Percentiles rank a stretch among this genome's conserved stretches.
Evolutionary conservation across 108 stramenopile genomes (phyloP).

Genomic region (Nannochloropsis gaditana): DNA sequence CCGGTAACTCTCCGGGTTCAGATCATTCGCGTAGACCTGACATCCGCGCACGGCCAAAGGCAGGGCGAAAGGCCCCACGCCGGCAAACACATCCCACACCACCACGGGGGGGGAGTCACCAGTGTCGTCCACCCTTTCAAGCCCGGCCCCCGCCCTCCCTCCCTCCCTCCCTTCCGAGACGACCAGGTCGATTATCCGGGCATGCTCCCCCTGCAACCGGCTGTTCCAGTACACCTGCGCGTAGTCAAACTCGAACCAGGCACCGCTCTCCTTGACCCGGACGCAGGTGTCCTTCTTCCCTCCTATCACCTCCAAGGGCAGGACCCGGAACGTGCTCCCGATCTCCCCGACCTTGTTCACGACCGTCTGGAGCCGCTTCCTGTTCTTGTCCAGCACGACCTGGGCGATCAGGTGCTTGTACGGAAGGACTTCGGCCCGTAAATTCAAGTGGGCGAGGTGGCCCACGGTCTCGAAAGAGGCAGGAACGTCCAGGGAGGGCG

Average conservation of each 20-base stretch:
- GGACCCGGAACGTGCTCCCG: slow-evolving; percentile 81
- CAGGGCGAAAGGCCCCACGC: slow-evolving; percentile 92
- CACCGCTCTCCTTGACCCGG: slow-evolving; percentile 76
- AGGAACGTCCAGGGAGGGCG: slow-evolving; percentile 23
- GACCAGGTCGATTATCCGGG: slow-evolving; percentile 64
- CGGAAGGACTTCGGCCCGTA: slow-evolving; percentile 72
- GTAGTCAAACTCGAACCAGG: slow-evolving; percentile 80
- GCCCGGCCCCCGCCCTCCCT: background rate
- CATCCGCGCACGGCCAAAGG: slow-evolving; percentile 63
- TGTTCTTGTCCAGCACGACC: slow-evolving; percentile 87
- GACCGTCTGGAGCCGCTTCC: slow-evolving; percentile 65
- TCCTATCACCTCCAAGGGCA: slow-evolving; percentile 92
- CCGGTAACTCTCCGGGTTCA: slow-evolving; percentile 74
- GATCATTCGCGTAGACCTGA: slow-evolving; percentile 74
- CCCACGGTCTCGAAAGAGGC: slow-evolving; percentile 82
- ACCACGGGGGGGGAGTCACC: slow-evolving; percentile 38
- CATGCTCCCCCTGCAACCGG: slow-evolving; percentile 72
- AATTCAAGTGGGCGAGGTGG: slow-evolving; percentile 89
- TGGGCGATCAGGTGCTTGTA: slow-evolving; percentile 80
- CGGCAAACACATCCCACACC: slow-evolving; percentile 88
- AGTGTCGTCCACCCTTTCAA: slow-evolving; percentile 18
- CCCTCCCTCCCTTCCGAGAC: background rate
- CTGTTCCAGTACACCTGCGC: slow-evolving; percentile 95
- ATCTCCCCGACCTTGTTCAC: slow-evolving; percentile 89
- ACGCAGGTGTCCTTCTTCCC: background rate